Percentiles rank a stretch among this genome's conserved stretches.
These are phyloP conservation scores for Saccharomycopsis microspora DNA, from an alignment of 805 yeast genomes.

Conservation along the genomic window DNA sequence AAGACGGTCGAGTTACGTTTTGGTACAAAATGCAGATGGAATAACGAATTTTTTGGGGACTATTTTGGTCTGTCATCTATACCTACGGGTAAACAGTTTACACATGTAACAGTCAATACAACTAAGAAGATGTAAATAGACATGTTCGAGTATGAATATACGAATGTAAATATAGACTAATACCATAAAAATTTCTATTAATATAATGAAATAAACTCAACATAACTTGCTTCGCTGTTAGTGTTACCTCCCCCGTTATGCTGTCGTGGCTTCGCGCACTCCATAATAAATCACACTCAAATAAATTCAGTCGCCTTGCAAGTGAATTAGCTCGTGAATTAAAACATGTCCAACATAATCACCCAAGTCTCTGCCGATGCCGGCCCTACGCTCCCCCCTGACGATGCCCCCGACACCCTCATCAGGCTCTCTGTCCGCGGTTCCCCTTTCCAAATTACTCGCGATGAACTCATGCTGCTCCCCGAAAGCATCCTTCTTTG, in stretches of 20 bases:
- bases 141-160: background rate
- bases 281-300: background rate
- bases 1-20: no score
- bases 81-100: no score
- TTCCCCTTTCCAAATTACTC: constrained; percentile 55
- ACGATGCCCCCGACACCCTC: constrained; percentile 41
- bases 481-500: constrained; percentile 87
- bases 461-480: constrained; percentile 82
- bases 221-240: no score
- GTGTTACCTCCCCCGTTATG: no score
- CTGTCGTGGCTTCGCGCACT: background rate
- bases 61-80: no score
- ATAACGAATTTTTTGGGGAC: no score
- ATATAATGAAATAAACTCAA: no score
- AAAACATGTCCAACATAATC: constrained; percentile 31
- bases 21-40: no score
- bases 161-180: background rate
- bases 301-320: background rate
- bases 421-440: constrained; percentile 77
- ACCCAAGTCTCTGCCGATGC: constrained; percentile 54
- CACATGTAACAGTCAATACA: no score
- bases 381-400: constrained; percentile 8
- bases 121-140: background rate
- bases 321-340: background rate
- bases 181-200: background rate